These are phyloP conservation scores for Mycosphaerella sp. DNA, from an alignment of 2,329 filamentous ascomycete species.

Conservation along the genomic window DNA sequence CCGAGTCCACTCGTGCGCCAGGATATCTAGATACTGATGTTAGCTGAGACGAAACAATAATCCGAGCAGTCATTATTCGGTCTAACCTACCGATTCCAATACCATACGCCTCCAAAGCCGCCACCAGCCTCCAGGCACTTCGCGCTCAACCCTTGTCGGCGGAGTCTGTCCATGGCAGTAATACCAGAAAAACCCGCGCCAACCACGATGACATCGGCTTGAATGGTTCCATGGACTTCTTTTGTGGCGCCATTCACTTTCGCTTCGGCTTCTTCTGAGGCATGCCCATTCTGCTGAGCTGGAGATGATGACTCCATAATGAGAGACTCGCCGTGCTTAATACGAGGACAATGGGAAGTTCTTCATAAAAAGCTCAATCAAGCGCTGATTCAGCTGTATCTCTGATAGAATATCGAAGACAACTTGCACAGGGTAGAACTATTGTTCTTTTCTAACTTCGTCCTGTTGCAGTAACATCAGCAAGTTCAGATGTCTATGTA, in stretches of 20 bases:
- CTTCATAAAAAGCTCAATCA: too few species aligned
- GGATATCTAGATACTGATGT: slow-evolving; percentile 33
- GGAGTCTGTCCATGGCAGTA: slow-evolving; percentile 34
- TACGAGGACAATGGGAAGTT: too few species aligned
- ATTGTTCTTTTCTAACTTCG: too few species aligned
- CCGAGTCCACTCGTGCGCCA: slow-evolving; percentile 45
- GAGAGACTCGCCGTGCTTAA: too few species aligned
- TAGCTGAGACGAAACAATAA: too few species aligned
- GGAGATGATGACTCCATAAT: too few species aligned
- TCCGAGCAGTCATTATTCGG: too few species aligned
- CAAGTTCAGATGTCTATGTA: too few species aligned
- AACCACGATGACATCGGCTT: slow-evolving; percentile 30
- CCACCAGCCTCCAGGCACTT: slow-evolving; percentile 35
- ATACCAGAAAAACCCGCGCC: slow-evolving; percentile 41
- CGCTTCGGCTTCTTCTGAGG: slow-evolving; percentile 12
- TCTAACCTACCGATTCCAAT: slow-evolving; percentile 33
- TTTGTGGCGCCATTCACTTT: slow-evolving; percentile 3
- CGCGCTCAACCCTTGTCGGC: slow-evolving; percentile 31
- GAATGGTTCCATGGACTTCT: slow-evolving; percentile 2
- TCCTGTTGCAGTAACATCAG: too few species aligned
- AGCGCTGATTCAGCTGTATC: too few species aligned
- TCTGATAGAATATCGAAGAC: too few species aligned
- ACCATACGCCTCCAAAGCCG: slow-evolving; percentile 37
- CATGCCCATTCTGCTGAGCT: slow-evolving; percentile 6
- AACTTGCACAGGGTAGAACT: too few species aligned